Conservation (phyloP, 192 early-diverging fungal genomes). For the Rhizophagus prolifer region DNA sequence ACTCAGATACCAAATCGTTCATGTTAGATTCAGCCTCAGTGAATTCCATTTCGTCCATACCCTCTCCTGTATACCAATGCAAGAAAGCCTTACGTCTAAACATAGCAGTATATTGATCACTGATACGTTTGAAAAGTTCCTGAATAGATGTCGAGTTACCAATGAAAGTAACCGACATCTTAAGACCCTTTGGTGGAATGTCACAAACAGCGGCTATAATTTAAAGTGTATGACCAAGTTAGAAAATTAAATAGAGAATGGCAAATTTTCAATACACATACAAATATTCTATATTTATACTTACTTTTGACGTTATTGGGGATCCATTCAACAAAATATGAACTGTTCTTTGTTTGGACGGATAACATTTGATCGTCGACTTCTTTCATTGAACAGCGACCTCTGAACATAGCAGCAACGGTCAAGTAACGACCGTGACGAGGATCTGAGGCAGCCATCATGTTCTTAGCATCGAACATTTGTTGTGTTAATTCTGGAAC, state of each 20-base stretch:
- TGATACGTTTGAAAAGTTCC: constrained; percentile 90
- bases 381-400: constrained; percentile 94
- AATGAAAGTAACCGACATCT: constrained; percentile 92
- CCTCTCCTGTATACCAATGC: constrained; percentile 95
- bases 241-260: neutral
- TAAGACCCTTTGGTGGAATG: constrained; percentile 84
- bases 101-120: constrained; percentile 89
- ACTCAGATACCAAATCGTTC: constrained; percentile 97
- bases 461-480: constrained; percentile 95
- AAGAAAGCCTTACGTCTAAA: constrained; percentile 91
- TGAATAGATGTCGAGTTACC: constrained; percentile 92
- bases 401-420: constrained; percentile 93
- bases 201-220: constrained; percentile 72
- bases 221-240: neutral
- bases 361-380: constrained; percentile 98
- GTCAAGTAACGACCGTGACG: constrained; percentile 87
- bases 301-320: constrained; percentile 93
- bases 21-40: constrained; percentile 96
- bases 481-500: constrained; percentile 84
- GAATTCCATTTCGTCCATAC: constrained; percentile 97
- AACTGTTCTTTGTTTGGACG: constrained; percentile 95
- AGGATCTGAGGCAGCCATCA: constrained; percentile 99
- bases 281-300: neutral
- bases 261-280: neutral
- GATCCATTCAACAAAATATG: constrained; percentile 99